Base-by-base conservation (phyloP, 2,329 filamentous ascomycete genomes). In the Periconia digitata region DNA sequence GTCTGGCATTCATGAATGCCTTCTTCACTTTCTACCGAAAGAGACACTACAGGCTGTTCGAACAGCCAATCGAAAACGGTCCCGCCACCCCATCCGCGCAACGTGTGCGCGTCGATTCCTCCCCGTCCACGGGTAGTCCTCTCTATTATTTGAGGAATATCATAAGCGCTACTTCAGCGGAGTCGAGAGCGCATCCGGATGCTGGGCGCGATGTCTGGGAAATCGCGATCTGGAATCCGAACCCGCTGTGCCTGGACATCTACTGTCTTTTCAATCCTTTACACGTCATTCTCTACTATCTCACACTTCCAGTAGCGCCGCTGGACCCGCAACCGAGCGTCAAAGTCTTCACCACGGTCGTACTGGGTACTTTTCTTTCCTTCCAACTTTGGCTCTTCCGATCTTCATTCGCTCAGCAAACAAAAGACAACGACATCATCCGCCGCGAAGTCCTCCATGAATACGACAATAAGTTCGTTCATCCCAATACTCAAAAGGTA, bases 391-490 rank as follows among this genome's bases (percentile, higher is more conserved):
- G 85, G 44, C 76, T 90, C 23, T 76, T 97, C 42, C 85, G 87
- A 51, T 81, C 80, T 2, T 84, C 80, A 27, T 97, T 92, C 71
- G 80, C 83, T 3, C 92, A 92, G 67, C 92, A 97, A 69, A 84
- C 83, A 51, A 95, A 91, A 67, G 94, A 99, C 70, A 84, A 83
- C 2, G 80, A 85, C 2, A 80, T 96, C 40, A 87, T 99, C 49
- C 90, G 95, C 59, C 90, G 87, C 60, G 89, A 97, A 72, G 92
- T 97, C 5, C 80, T 97, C 73, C 86, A 91, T 67, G 94, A 99
- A 73, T 99, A 99, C 67, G 90, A 97, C 67, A 89, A 85, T 59
- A 99, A 99, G 74, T 96, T 87, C 64, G 94, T 99, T 1, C 90
- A 95, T 63, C 94, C 94, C 2, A 82, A 86, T 10, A 82, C 95